Conservation (phyloP, 176 grass and related monocot genomes). For the Ampelocalamus luodianensis region DNA sequence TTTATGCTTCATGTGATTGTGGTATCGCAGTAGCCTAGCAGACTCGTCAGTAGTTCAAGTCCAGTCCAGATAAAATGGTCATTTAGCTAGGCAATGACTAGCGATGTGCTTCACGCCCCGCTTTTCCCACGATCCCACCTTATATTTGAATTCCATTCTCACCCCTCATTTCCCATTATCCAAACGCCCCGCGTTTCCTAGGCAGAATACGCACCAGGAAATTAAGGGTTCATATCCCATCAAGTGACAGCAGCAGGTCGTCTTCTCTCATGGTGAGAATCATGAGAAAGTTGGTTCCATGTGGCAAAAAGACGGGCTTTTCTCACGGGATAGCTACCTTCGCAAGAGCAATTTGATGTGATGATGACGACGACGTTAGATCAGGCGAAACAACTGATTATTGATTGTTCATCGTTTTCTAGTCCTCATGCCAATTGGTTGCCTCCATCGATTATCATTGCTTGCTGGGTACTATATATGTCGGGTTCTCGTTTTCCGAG, state of each 20-base stretch:
- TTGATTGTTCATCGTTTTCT: neutral
- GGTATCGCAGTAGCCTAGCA: neutral
- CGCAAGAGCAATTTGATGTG: slow-evolving; percentile 19
- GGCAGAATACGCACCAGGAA: neutral
- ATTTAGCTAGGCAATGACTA: neutral
- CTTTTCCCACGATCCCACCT: no score
- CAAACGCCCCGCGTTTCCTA: neutral
- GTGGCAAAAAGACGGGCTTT: slow-evolving; percentile 40
- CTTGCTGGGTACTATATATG: neutral
- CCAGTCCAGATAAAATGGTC: neutral
- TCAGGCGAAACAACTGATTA: neutral
- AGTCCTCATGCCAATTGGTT: neutral
- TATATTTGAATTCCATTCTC: no score
- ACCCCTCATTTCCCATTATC: no score
- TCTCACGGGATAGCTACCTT: slow-evolving; percentile 43
- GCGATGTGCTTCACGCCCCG: no score
- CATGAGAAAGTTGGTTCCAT: slow-evolving; percentile 56
- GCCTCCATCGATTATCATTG: neutral
- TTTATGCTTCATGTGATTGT: neutral
- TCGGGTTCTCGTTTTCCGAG: no score
- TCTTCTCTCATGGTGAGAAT: slow-evolving; percentile 34
- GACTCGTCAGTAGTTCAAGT: neutral
- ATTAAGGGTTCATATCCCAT: neutral
- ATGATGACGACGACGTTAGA: slow-evolving; percentile 35
- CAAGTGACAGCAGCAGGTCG: slow-evolving; percentile 9